These are phyloP conservation scores for Syncephalastrum racemosum DNA, from an alignment of 371 early-diverging fungal genomes.

Conservation along the genomic window DNA sequence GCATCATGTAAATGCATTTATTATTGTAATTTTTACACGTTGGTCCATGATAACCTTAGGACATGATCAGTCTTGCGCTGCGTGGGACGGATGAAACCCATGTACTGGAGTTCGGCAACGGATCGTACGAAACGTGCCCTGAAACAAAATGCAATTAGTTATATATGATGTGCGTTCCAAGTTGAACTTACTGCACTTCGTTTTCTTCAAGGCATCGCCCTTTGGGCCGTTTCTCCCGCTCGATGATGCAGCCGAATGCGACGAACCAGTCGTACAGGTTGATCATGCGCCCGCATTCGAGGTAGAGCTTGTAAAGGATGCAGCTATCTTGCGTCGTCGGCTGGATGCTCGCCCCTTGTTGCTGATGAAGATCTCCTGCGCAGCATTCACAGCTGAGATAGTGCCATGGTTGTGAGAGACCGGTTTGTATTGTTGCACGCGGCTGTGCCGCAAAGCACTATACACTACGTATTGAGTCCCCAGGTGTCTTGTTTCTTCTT, in stretches of 20 bases:
- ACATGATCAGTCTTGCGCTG: constrained; percentile 93
- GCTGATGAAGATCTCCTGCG: constrained; percentile 8
- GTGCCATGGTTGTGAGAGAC: constrained; percentile 70
- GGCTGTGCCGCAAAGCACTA: constrained; percentile 84
- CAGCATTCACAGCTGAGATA: constrained; percentile 84
- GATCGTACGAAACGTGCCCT: constrained; percentile 85
- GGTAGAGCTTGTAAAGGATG: constrained; percentile 84
- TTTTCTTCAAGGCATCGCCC: constrained; percentile 35
- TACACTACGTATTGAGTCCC: neutral
- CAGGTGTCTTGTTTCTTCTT: neutral
- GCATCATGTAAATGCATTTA: too few species aligned
- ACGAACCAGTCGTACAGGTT: constrained; percentile 92
- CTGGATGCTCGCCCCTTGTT: constrained; percentile 40
- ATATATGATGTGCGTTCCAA: neutral
- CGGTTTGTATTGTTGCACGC: constrained; percentile 80
- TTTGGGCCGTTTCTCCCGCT: constrained; percentile 38
- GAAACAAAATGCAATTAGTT: constrained; percentile 3
- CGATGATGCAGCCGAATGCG: constrained; percentile 74
- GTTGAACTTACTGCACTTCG: constrained; percentile 46
- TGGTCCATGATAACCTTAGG: constrained; percentile 82
- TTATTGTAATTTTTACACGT: constrained; percentile 29
- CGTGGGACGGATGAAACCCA: constrained; percentile 90
- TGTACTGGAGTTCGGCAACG: constrained; percentile 80
- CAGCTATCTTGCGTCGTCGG: constrained; percentile 79
- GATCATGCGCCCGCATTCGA: constrained; percentile 90